These are phyloP conservation scores for Mycosphaerella sp. DNA, from an alignment of 2,329 filamentous ascomycete genomes.

Conservation along the genomic window DNA sequence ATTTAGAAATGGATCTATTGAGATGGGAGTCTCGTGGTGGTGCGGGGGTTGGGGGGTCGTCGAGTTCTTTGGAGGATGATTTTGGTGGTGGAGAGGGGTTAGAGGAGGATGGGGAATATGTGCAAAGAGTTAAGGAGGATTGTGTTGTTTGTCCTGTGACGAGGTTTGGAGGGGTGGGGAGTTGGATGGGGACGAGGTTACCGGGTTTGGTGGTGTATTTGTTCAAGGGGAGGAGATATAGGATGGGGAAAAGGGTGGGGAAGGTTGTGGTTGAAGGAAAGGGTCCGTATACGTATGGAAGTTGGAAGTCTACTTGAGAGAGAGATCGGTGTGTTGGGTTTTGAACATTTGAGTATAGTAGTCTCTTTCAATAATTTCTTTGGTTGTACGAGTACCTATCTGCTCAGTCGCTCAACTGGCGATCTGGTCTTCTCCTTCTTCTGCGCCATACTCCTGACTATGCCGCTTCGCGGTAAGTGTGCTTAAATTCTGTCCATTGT, in stretches of 20 bases:
- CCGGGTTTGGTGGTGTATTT: slow-evolving; percentile 28
- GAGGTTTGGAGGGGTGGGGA: slow-evolving; percentile 32
- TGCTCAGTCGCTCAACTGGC: too few species aligned
- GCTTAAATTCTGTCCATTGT: too few species aligned
- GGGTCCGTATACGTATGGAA: not conserved
- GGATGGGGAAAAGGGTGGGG: slow-evolving; percentile 19
- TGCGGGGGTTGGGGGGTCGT: too few species aligned
- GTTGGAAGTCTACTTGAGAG: not conserved
- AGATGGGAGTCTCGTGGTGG: not conserved
- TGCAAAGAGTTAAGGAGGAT: slow-evolving; percentile 16
- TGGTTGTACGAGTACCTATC: too few species aligned
- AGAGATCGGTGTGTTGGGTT: too few species aligned
- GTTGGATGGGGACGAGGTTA: slow-evolving; percentile 24
- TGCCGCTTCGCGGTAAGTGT: too few species aligned
- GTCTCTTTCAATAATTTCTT: too few species aligned
- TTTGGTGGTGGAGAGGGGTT: slow-evolving; percentile 5
- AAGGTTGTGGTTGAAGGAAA: not conserved
- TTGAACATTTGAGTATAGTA: too few species aligned
- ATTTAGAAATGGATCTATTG: not conserved
- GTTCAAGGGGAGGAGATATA: slow-evolving; percentile 27
- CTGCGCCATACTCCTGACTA: too few species aligned
- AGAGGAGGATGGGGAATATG: slow-evolving; percentile 24
- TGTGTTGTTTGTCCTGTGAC: slow-evolving; percentile 30
- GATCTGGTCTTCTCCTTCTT: too few species aligned
- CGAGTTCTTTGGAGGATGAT: too few species aligned